phyloP scores from a whole-genome alignment of 768 basidiomycete species.

The Botryobasidium botryosum region DNA sequence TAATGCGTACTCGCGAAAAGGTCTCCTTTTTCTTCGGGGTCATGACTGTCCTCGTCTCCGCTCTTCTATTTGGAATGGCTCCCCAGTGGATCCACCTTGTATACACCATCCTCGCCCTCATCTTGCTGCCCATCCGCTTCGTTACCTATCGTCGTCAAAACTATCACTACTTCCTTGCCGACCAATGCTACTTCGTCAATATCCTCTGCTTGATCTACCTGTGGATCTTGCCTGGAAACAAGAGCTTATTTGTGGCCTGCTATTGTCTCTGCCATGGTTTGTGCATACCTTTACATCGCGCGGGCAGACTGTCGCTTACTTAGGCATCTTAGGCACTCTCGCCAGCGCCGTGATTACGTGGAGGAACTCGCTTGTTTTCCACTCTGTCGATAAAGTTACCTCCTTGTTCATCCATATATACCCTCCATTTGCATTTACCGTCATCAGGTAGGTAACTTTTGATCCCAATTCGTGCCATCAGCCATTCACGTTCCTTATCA shows the following conservation, averaged over 20 bases:
- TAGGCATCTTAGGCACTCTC: conserved; percentile 33
- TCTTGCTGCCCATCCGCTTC: conserved; percentile 66
- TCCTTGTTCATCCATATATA: conserved; percentile 93
- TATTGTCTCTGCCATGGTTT: conserved; percentile 76
- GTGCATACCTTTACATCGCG: neutral
- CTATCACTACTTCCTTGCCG: conserved; percentile 46
- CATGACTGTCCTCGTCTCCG: conserved; percentile 69
- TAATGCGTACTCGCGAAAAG: conserved; percentile 66
- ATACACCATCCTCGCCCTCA: conserved; percentile 62
- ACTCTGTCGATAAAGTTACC: conserved; percentile 91
- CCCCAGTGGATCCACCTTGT: conserved; percentile 83
- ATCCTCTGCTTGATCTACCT: conserved; percentile 83
- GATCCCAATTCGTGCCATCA: neutral
- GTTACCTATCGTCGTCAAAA: conserved; percentile 83
- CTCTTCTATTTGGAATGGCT: conserved; percentile 72
- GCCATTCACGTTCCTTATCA: neutral
- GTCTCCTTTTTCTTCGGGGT: conserved; percentile 27
- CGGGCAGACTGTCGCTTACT: neutral
- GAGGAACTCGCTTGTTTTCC: conserved; percentile 97
- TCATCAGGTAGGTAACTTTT: conserved; percentile 48
- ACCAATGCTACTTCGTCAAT: conserved; percentile 81
- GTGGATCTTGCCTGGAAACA: conserved; percentile 70
- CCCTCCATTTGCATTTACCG: conserved; percentile 76
- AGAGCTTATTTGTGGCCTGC: conserved; percentile 73
- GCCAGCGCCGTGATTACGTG: conserved; percentile 95